phyloP scores from a whole-genome alignment of 495 filamentous ascomycete species.

The Podospora conica region DNA sequence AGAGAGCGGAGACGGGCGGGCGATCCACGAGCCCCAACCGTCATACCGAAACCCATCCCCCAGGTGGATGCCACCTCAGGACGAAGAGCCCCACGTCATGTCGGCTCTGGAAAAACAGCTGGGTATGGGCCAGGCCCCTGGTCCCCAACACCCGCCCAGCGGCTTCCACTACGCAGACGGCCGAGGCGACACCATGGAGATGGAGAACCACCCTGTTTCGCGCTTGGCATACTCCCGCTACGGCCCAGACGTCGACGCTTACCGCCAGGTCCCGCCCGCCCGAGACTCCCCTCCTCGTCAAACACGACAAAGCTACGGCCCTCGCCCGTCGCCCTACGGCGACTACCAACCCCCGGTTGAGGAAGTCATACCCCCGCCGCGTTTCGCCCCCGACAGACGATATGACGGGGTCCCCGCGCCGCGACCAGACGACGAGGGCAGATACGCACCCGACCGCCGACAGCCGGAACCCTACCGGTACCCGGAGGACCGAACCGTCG shows the following conservation, averaged over 20 bases:
- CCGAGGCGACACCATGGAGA: no score
- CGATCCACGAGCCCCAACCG: neutral
- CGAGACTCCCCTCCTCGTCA: neutral
- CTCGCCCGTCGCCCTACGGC: neutral
- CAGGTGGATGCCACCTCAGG: neutral
- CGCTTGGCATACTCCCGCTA: neutral
- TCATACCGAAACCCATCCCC: neutral
- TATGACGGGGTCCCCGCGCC: constrained; percentile 12
- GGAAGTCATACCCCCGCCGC: neutral
- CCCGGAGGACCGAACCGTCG: constrained; percentile 28
- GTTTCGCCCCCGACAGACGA: constrained; percentile 2
- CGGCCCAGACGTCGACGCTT: neutral
- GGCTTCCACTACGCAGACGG: neutral
- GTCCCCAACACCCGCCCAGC: neutral
- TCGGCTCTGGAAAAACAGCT: constrained; percentile 23
- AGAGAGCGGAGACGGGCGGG: neutral
- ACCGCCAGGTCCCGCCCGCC: neutral
- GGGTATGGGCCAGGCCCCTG: neutral
- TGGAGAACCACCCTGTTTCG: neutral
- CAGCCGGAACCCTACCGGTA: constrained; percentile 32
- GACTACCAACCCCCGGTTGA: neutral
- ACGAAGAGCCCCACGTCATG: constrained; percentile 12
- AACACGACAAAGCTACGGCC: neutral
- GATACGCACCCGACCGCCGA: constrained; percentile 10
- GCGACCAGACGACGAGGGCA: constrained; percentile 14